A percentile compares a stretch with the other conserved stretches of the same genome.
phyloP scores from a whole-genome alignment of 306 rosid genomes.

The Neltuma alba region DNA sequence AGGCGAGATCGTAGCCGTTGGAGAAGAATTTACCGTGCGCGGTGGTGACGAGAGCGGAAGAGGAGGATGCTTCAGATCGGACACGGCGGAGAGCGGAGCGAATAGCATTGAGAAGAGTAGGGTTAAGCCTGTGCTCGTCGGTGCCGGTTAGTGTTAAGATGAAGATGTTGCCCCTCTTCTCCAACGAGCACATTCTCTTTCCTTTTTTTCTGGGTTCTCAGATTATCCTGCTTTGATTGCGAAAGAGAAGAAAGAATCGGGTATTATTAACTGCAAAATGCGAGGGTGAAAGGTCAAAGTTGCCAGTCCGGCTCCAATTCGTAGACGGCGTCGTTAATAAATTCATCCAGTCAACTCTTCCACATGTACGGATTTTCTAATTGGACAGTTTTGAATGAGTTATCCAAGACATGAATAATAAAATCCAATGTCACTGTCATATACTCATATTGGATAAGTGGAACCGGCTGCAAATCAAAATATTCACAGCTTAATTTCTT shows the following conservation, averaged over 20 bases:
- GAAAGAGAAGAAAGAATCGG: too few species aligned
- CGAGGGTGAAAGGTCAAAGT: background rate
- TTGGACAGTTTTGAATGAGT: too few species aligned
- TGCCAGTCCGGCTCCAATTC: too few species aligned
- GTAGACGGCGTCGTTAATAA: background rate
- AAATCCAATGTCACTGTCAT: too few species aligned
- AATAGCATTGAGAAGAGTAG: conserved; percentile 59
- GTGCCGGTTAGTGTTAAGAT: conserved; percentile 67
- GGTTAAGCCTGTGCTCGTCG: conserved; percentile 75
- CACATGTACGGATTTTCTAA: too few species aligned
- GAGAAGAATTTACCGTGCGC: conserved; percentile 86
- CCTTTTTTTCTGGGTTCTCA: background rate
- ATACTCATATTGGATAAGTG: too few species aligned
- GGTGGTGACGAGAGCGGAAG: conserved; percentile 74
- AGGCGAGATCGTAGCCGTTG: conserved; percentile 73
- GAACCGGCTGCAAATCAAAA: too few species aligned
- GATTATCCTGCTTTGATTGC: background rate
- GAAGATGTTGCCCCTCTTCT: conserved; percentile 65
- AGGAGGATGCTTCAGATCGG: conserved; percentile 47
- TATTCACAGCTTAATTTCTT: too few species aligned
- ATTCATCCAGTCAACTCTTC: background rate
- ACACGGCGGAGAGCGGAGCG: conserved; percentile 56
- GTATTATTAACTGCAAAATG: background rate
- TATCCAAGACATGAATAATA: too few species aligned
- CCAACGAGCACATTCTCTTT: conserved; percentile 63